Percentiles rank a stretch among this genome's conserved stretches.
Conservation (phyloP, 371 early-diverging fungal genomes). For the Syncephalastrum sp. region DNA sequence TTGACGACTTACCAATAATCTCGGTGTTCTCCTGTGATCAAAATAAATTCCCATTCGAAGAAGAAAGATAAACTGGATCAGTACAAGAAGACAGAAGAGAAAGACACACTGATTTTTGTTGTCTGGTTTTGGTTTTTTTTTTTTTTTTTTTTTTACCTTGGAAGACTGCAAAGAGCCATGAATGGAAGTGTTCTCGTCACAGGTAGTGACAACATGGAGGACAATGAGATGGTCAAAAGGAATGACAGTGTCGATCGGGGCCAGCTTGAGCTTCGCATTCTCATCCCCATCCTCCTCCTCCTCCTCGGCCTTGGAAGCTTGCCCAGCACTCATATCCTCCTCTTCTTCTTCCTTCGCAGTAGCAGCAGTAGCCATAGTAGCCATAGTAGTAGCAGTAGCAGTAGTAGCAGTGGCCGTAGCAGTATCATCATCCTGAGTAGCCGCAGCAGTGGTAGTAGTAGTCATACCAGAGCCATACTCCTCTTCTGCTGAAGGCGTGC, state of each 20-base stretch:
- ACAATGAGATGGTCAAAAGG: slow-evolving; percentile 65
- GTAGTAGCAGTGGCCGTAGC: not conserved
- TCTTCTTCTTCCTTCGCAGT: not conserved
- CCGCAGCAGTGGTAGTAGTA: too few species aligned
- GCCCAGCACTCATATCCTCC: not conserved
- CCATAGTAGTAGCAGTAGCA: not conserved
- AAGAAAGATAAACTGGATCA: not conserved
- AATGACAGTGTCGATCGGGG: slow-evolving; percentile 21
- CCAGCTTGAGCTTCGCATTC: slow-evolving; percentile 1
- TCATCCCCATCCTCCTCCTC: not conserved
- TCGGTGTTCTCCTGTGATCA: slow-evolving; percentile 40
- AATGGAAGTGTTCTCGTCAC: slow-evolving; percentile 68
- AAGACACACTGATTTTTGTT: too few species aligned
- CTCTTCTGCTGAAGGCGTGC: not conserved
- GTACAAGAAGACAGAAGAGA: too few species aligned
- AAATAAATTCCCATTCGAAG: too few species aligned
- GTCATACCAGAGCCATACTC: not conserved
- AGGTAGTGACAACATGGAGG: slow-evolving; percentile 71
- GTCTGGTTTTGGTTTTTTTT: slow-evolving; percentile 2
- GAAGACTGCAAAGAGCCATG: slow-evolving; percentile 64
- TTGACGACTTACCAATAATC: slow-evolving; percentile 35
- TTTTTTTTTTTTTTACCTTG: slow-evolving; percentile 30
- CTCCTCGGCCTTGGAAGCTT: not conserved
- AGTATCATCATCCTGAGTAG: not conserved
- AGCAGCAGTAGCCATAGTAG: not conserved